Base-by-base conservation (phyloP, 352 stramenopile species). In the Phytophthora nicotianae region DNA sequence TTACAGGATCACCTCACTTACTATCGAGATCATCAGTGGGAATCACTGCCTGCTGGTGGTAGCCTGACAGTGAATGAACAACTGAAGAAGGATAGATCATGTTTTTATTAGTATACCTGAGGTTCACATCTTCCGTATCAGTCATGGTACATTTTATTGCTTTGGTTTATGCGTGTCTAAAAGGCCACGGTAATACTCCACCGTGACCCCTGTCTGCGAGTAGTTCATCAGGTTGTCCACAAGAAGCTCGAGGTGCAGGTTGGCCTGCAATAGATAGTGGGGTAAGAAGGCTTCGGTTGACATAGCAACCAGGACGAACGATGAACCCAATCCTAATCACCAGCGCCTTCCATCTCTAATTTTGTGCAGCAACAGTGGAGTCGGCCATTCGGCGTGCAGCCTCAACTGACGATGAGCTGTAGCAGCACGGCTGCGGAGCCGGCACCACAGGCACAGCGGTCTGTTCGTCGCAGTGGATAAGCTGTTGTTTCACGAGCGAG, bases 401-500 rank as follows among this genome's bases (percentile, higher is more conserved):
- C 48, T 74, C 72, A 4, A 75, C 60, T 5, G 65, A 58, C 5
- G 64, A 29, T 16, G 46, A 62, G 37, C 65, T 73, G 57, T 74
- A 65, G 46, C 68, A 80, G 27, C 72, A 80, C 13, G 64, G 68
- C 29, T 65, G 56, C 6, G 52, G 65, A 40, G 53, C 53, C 21
- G 64, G 57, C 1, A 17, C 27, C 17, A 70, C 56, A 0, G 62
- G 54, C 9, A 42, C 56, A 17, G 46, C 38, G 10, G 37, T 57
- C 19, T 61, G 50, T 17, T 73, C 63, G 24, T 74, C 60, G 32
- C 68, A 80, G 43, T 77, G 73, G 48, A 80, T 65, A 29, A 82
- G 67, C 56, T 80, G 62, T 58, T 81, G 68, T 63, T 81, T 82
- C 21, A 80, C 58, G 23, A 78, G 73, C 41, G 72, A 78, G 6